Conservation (phyloP, 345 rosid species). For the Gossypium bickii region DNA sequence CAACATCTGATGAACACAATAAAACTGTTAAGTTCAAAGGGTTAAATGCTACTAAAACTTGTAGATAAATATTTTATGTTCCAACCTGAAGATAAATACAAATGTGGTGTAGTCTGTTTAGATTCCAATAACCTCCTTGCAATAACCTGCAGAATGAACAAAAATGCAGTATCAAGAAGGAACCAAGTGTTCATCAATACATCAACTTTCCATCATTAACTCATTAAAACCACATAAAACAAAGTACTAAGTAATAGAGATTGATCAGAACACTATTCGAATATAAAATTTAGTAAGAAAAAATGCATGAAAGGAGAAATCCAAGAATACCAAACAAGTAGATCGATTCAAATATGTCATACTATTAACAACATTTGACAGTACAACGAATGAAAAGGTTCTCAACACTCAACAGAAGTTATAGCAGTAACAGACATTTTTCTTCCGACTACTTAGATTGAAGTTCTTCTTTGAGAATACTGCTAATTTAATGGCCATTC, state of each 20-base stretch:
- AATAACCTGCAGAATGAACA: constrained; percentile 52
- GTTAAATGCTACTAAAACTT: constrained; percentile 19
- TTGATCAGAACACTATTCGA: background rate
- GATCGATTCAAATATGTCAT: background rate
- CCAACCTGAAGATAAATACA: constrained; percentile 81
- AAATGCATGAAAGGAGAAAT: background rate
- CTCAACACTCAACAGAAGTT: background rate
- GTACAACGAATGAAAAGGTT: background rate
- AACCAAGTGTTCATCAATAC: background rate
- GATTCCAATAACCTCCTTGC: constrained; percentile 94
- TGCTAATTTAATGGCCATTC: background rate
- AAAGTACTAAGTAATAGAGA: background rate
- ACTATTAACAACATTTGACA: background rate
- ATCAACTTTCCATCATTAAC: background rate
- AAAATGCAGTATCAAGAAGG: background rate
- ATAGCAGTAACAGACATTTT: background rate
- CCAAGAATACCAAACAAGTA: background rate
- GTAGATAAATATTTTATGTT: constrained; percentile 1
- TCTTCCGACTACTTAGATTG: background rate
- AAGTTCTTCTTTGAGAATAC: background rate
- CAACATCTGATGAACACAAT: constrained; percentile 60
- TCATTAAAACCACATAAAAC: background rate
- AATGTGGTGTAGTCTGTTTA: constrained; percentile 83
- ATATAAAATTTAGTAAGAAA: background rate
- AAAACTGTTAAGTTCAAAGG: constrained; percentile 21